These are phyloP conservation scores for Nymphaea colorata DNA, from an alignment of 164 flowering plant species.

Conservation along the genomic window DNA sequence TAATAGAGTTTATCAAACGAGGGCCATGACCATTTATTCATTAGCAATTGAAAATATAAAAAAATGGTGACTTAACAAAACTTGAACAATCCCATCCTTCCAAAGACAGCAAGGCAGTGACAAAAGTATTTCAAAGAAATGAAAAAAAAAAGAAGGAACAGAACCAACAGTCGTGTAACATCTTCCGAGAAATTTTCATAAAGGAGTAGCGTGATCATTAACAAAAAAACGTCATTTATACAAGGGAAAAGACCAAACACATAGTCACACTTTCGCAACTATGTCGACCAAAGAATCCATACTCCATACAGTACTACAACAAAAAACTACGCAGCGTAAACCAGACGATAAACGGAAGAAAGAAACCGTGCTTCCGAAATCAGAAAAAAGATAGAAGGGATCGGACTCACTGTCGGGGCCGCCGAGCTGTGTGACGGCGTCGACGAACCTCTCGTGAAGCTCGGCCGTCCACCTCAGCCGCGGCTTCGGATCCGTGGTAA, in stretches of 20 bases:
- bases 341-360: neutral
- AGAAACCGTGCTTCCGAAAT: neutral
- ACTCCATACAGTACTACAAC: neutral
- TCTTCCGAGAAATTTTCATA: too few species aligned
- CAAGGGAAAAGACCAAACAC: neutral
- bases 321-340: neutral
- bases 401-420: conserved; percentile 39
- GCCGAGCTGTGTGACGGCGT: conserved; percentile 57
- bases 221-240: neutral
- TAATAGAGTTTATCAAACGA: neutral
- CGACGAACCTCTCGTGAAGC: conserved; percentile 54
- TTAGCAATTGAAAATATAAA: neutral
- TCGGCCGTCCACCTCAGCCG: conserved; percentile 57
- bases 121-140: too few species aligned
- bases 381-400: neutral
- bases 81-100: neutral
- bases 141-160: neutral
- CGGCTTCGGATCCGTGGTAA: conserved; percentile 58
- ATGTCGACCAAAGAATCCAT: neutral
- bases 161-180: neutral
- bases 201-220: neutral
- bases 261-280: neutral
- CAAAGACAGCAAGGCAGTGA: too few species aligned
- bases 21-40: neutral
- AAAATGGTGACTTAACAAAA: neutral